A percentile compares a stretch with the other conserved stretches of the same genome.
These are phyloP conservation scores for Rhododendron ovatum DNA, from an alignment of 148 eudicot species.

Conservation along the genomic window DNA sequence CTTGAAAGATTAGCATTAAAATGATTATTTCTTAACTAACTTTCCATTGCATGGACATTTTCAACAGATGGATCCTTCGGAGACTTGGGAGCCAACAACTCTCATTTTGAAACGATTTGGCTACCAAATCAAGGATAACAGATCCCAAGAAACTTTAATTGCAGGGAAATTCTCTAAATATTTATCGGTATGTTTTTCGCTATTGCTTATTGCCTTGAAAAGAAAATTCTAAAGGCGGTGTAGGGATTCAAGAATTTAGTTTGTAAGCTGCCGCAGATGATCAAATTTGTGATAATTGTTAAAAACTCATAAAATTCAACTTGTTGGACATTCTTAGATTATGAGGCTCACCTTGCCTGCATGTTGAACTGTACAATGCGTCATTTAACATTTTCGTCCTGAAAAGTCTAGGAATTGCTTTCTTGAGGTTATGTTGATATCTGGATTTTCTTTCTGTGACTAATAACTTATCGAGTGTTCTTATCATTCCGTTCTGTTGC, in stretches of 20 bases:
- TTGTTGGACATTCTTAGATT: neutral
- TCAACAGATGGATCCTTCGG: slow-evolving; percentile 63
- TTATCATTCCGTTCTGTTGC: neutral
- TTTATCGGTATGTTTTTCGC: slow-evolving; percentile 47
- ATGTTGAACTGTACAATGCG: neutral
- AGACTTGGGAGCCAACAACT: slow-evolving; percentile 74
- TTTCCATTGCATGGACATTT: slow-evolving; percentile 11
- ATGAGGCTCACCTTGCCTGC: neutral
- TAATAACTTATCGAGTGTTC: neutral
- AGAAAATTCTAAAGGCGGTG: neutral
- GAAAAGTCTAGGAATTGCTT: neutral
- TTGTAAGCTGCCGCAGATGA: neutral
- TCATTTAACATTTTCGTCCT: neutral
- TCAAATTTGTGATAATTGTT: neutral
- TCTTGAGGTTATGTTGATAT: neutral
- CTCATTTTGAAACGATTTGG: slow-evolving; percentile 54
- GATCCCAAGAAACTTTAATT: slow-evolving; percentile 43
- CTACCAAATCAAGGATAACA: slow-evolving; percentile 63
- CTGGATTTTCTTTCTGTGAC: neutral
- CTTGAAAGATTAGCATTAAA: neutral
- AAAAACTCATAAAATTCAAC: neutral
- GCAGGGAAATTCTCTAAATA: slow-evolving; percentile 70
- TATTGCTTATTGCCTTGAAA: neutral
- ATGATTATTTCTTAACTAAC: neutral
- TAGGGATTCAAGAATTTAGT: neutral